A percentile compares a stretch with the other conserved stretches of the same genome.
Conservation (phyloP, 129 eudicot species). For the Tanacetum coccineum region DNA sequence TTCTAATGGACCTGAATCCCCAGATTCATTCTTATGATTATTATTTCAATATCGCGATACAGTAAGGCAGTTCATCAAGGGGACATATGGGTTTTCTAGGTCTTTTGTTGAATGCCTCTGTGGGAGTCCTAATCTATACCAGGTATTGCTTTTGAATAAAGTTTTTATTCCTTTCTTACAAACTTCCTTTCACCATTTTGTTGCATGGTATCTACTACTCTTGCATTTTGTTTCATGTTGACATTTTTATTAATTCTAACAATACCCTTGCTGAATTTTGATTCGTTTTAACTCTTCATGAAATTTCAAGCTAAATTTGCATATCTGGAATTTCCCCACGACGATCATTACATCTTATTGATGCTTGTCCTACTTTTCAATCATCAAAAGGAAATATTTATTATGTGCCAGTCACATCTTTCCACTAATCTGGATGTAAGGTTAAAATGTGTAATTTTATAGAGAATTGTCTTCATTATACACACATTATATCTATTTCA, state of each 20-base stretch:
- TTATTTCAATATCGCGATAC: constrained; percentile 83
- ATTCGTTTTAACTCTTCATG: background rate
- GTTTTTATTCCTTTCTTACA: background rate
- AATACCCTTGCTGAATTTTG: background rate
- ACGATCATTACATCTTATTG: background rate
- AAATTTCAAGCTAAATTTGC: background rate
- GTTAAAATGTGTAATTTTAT: too few species aligned
- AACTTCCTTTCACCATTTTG: background rate
- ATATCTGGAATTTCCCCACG: background rate
- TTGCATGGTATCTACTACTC: constrained; percentile 1
- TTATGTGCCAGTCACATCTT: background rate
- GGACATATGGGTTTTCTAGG: constrained; percentile 95
- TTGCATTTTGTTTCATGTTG: too few species aligned
- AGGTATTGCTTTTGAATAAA: constrained; percentile 41
- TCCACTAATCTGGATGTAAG: too few species aligned
- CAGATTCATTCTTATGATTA: constrained; percentile 8
- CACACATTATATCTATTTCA: background rate
- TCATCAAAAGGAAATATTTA: background rate
- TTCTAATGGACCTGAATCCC: constrained; percentile 5
- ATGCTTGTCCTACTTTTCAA: background rate
- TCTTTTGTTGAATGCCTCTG: constrained; percentile 97
- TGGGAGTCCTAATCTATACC: constrained; percentile 93
- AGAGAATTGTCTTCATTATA: background rate
- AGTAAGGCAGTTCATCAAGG: constrained; percentile 93
- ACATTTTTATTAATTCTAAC: too few species aligned